These are phyloP conservation scores for Cytidiella melzeri DNA, from an alignment of 768 basidiomycete genomes.

Conservation along the genomic window DNA sequence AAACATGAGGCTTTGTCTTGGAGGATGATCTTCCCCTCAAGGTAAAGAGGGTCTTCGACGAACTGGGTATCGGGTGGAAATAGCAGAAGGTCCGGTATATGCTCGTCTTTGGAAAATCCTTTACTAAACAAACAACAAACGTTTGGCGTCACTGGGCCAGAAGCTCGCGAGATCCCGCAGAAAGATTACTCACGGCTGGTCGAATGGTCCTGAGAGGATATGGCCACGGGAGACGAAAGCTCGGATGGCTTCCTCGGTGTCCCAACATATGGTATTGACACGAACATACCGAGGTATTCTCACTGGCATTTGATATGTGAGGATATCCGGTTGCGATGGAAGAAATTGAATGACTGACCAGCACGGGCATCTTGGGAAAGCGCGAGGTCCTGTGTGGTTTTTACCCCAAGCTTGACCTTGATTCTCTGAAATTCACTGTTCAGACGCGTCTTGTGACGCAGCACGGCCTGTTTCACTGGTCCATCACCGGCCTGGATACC, in stretches of 20 bases:
- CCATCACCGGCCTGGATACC: conserved; percentile 92
- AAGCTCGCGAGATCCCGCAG: neutral
- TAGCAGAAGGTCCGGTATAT: conserved; percentile 76
- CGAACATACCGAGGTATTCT: conserved; percentile 81
- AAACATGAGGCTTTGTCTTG: conserved; percentile 99
- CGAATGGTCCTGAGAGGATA: conserved; percentile 28
- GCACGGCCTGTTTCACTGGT: conserved; percentile 79
- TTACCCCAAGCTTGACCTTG: conserved; percentile 71
- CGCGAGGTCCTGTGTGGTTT: conserved; percentile 58
- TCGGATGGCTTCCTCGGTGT: conserved; percentile 55
- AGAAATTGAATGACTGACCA: conserved; percentile 36
- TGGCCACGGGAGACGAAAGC: conserved; percentile 55
- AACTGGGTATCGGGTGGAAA: conserved; percentile 66
- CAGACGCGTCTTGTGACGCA: conserved; percentile 86
- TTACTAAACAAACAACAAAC: conserved; percentile 33
- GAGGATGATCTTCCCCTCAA: conserved; percentile 76
- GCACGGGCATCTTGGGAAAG: conserved; percentile 54
- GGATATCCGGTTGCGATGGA: neutral
- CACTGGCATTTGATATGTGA: conserved; percentile 34
- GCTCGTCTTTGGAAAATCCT: conserved; percentile 66
- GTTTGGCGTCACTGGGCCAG: neutral
- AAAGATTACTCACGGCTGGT: conserved; percentile 2
- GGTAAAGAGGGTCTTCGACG: conserved; percentile 67
- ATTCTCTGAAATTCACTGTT: conserved; percentile 80
- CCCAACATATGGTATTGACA: conserved; percentile 70